Conservation (phyloP, 2,329 filamentous ascomycete genomes). For the Fusarium anguioides region DNA sequence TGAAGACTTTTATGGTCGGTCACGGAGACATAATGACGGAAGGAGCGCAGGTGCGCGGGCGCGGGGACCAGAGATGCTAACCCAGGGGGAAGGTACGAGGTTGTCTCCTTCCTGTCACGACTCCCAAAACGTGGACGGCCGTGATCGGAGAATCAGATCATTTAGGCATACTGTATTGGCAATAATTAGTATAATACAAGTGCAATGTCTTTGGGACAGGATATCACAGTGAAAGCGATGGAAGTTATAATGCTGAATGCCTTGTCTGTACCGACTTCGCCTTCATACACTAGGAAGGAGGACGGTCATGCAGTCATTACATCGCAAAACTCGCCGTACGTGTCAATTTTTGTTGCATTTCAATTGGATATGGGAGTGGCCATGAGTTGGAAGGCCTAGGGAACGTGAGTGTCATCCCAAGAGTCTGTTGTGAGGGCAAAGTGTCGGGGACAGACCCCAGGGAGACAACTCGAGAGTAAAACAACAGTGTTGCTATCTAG, state of each 20-base stretch:
- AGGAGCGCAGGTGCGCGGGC: neutral
- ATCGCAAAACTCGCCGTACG: too few relatives aligned
- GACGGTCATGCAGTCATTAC: neutral
- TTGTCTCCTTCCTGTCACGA: neutral
- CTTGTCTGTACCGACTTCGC: neutral
- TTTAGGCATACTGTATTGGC: neutral
- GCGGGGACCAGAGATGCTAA: neutral
- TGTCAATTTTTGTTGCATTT: too few relatives aligned
- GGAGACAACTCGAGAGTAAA: neutral
- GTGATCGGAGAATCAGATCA: neutral
- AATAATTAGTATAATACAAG: neutral
- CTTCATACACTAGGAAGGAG: too few relatives aligned
- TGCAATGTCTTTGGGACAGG: neutral
- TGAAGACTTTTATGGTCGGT: neutral
- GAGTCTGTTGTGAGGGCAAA: neutral
- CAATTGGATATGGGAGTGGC: too few relatives aligned
- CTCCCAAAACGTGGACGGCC: neutral
- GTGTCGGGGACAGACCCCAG: neutral
- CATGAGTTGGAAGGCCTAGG: neutral
- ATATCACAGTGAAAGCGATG: accelerated
- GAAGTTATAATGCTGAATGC: neutral
- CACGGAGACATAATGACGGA: neutral
- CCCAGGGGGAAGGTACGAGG: neutral
- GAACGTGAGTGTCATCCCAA: neutral
- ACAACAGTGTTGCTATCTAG: too few relatives aligned